Evolutionary conservation across 768 basidiomycete genomes (phyloP).

Genomic region (Xerocomus spinulosus): DNA sequence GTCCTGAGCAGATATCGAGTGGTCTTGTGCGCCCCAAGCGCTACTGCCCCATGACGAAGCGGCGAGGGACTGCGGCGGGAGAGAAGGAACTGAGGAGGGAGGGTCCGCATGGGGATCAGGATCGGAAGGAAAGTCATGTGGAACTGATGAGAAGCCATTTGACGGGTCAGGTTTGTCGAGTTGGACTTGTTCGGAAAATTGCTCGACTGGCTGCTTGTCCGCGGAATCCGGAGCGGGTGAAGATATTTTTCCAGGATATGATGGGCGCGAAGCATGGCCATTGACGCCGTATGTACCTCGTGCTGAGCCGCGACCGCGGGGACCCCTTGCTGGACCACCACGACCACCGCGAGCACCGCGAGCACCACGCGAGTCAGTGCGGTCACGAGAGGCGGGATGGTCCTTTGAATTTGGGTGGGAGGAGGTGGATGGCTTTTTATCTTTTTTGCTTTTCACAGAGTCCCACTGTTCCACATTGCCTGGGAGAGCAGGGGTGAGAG

Average conservation of each 20-base stretch:
- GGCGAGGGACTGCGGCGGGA: constrained; percentile 16
- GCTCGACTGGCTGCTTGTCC: constrained; percentile 22
- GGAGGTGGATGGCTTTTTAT: constrained; percentile 58
- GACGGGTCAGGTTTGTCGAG: constrained; percentile 14
- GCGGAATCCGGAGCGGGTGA: constrained; percentile 34
- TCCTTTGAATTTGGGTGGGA: constrained; percentile 48
- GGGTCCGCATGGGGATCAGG: constrained; percentile 11
- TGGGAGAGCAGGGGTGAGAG: constrained; percentile 29
- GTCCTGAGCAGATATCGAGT: constrained; percentile 25
- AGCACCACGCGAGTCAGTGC: constrained; percentile 49
- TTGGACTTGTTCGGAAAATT: constrained; percentile 11
- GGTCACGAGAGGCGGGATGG: constrained; percentile 22
- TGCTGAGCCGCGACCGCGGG: constrained; percentile 37
- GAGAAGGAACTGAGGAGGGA: constrained; percentile 8
- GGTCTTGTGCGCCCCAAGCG: constrained; percentile 33
- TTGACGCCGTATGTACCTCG: constrained; percentile 35
- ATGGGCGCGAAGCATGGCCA: constrained; percentile 29
- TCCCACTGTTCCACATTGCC: constrained; percentile 79
- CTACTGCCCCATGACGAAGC: constrained; percentile 35
- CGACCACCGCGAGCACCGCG: constrained; percentile 59
- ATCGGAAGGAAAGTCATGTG: constrained; percentile 16
- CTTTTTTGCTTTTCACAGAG: constrained; percentile 81
- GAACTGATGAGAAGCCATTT: constrained; percentile 10
- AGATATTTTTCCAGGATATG: constrained; percentile 24
- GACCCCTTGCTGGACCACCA: constrained; percentile 50